These are phyloP conservation scores for Nannochloropsis salina DNA, from an alignment of 108 stramenopile genomes.

Conservation along the genomic window DNA sequence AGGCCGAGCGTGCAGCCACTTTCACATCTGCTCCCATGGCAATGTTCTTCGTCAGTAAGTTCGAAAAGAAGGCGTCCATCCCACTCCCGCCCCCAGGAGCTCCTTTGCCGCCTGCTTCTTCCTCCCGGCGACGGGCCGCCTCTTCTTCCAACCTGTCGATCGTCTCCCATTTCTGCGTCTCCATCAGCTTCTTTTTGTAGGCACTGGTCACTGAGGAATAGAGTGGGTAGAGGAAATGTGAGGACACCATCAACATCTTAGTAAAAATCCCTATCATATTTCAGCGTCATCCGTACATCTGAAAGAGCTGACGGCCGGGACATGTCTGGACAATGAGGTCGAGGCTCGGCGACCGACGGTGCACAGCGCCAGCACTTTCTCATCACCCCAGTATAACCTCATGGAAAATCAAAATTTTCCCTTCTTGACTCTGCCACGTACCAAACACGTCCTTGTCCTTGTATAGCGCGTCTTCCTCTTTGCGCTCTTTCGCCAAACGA, in stretches of 20 bases:
- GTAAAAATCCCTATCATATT: slow-evolving; percentile 50
- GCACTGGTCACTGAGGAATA: slow-evolving; percentile 21
- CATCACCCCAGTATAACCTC: no score
- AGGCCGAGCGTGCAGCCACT: slow-evolving; percentile 43
- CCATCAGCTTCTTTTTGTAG: slow-evolving; percentile 57
- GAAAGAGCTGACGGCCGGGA: background rate
- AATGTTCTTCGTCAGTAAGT: slow-evolving; percentile 56
- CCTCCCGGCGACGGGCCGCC: slow-evolving; percentile 36
- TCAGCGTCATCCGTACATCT: slow-evolving; percentile 30
- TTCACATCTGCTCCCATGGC: slow-evolving; percentile 56
- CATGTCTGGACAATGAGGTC: background rate
- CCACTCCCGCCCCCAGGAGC: background rate
- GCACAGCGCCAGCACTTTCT: no score
- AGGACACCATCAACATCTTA: background rate
- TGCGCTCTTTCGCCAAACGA: slow-evolving; percentile 48
- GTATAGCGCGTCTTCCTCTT: slow-evolving; percentile 47
- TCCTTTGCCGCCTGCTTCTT: slow-evolving; percentile 32
- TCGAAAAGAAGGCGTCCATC: slow-evolving; percentile 51
- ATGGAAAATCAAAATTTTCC: no score
- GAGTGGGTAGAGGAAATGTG: background rate
- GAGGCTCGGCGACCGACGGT: background rate
- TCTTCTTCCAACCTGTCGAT: slow-evolving; percentile 47
- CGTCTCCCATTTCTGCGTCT: slow-evolving; percentile 55
- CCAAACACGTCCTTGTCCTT: background rate
- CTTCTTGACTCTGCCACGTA: background rate